Evolutionary conservation across 192 early-diverging fungal genomes (phyloP).

Genomic region (Funneliformis geosporum): DNA sequence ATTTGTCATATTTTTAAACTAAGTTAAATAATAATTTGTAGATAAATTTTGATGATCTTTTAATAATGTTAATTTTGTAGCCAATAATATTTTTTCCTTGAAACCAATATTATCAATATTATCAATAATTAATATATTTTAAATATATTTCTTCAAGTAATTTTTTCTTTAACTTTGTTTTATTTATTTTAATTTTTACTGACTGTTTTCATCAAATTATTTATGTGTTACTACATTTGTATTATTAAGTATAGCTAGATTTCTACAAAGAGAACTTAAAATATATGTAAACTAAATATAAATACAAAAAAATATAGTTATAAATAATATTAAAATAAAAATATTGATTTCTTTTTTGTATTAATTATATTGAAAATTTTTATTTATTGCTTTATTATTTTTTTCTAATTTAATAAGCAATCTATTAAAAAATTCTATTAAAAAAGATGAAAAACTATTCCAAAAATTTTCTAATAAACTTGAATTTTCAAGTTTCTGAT

Average conservation of each 20-base stretch:
- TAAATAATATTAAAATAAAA: not conserved
- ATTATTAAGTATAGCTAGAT: not conserved
- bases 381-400: not conserved
- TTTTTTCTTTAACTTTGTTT: too few species aligned
- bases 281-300: conserved; percentile 7
- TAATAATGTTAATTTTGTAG: too few species aligned
- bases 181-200: too few species aligned
- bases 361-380: conserved; percentile 1
- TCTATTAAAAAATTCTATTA: conserved; percentile 1
- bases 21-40: too few species aligned
- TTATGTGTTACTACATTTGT: not conserved
- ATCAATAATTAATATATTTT: too few species aligned
- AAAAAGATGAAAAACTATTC: not conserved
- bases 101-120: too few species aligned
- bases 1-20: too few species aligned
- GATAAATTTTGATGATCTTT: too few species aligned
- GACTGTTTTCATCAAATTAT: not conserved
- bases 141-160: too few species aligned
- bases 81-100: too few species aligned
- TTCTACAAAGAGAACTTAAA: not conserved
- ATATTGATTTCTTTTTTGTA: not conserved
- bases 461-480: not conserved
- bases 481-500: not conserved
- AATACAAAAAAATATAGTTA: not conserved
- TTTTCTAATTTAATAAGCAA: not conserved